A percentile compares a stretch with the other conserved stretches of the same genome.
Evolutionary conservation across 2,329 filamentous ascomycete genomes (phyloP).

Genomic region (Arthrobotrys musiformis): DNA sequence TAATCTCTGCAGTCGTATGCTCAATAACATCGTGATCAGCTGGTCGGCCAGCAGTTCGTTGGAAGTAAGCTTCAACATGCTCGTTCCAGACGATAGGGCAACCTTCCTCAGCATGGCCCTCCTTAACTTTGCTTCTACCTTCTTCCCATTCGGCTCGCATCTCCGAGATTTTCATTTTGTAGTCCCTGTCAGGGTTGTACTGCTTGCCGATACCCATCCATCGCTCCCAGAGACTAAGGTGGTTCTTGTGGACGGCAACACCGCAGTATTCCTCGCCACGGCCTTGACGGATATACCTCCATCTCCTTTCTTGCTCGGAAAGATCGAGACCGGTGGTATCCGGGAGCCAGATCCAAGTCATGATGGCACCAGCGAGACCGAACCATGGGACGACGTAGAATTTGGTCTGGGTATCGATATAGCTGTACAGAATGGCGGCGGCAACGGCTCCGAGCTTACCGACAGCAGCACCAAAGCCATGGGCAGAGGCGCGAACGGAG

Average conservation of each 20-base stretch:
- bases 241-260: conserved; percentile 87
- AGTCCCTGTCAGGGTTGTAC: conserved; percentile 86
- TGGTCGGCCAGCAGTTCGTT: neutral
- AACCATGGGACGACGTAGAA: conserved; percentile 97
- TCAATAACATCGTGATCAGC: conserved; percentile 6
- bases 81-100: conserved; percentile 32
- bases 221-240: conserved; percentile 89
- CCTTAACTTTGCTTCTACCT: conserved; percentile 23
- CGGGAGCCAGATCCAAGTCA: conserved; percentile 88
- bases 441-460: conserved; percentile 90
- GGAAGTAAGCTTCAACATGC: conserved; percentile 45
- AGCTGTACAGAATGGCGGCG: conserved; percentile 91
- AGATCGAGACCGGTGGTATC: conserved; percentile 96
- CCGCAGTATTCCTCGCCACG: conserved; percentile 87
- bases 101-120: conserved; percentile 22
- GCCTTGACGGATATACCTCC: conserved; percentile 84
- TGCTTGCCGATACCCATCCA: conserved; percentile 79
- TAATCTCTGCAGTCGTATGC: conserved; percentile 16
- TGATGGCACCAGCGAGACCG: conserved; percentile 82
- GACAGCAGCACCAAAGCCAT: conserved; percentile 91
- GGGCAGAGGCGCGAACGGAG: conserved; percentile 88
- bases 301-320: conserved; percentile 95
- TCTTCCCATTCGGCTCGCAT: conserved; percentile 73
- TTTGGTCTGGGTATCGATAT: conserved; percentile 84
- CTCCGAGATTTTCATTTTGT: conserved; percentile 84